phyloP scores from a whole-genome alignment of 2,329 filamentous ascomycete genomes.

The Penicillium fuscoglaucum region DNA sequence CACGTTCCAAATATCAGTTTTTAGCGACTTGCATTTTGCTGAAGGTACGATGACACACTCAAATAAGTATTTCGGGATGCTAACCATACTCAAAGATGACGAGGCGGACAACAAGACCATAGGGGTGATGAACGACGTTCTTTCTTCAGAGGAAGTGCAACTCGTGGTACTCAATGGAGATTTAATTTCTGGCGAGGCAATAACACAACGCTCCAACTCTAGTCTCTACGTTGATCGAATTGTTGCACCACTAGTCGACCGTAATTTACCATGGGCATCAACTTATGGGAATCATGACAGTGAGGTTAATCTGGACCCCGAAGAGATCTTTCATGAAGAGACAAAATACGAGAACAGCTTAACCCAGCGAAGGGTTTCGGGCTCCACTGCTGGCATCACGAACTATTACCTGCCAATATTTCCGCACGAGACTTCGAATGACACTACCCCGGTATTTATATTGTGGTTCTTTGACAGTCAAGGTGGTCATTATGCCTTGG shows the following conservation, averaged over 20 bases:
- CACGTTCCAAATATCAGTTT: constrained; percentile 56
- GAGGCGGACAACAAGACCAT: constrained; percentile 58
- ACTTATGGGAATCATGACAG: constrained; percentile 73
- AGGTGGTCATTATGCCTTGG: constrained; percentile 57
- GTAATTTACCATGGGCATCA: constrained; percentile 62
- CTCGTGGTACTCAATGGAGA: constrained; percentile 72
- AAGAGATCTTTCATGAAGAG: constrained; percentile 45
- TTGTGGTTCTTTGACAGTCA: constrained; percentile 73
- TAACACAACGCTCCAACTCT: constrained; percentile 53
- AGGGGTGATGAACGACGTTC: constrained; percentile 58
- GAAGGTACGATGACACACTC: constrained; percentile 56
- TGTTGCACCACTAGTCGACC: constrained; percentile 58
- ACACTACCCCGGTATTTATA: constrained; percentile 46
- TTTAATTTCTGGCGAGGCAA: constrained; percentile 68
- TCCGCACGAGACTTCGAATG: constrained; percentile 41
- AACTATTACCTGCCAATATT: constrained; percentile 60
- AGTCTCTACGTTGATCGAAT: constrained; percentile 61
- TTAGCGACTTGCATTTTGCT: constrained; percentile 71
- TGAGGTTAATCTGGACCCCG: constrained; percentile 57
- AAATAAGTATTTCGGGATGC: constrained; percentile 44
- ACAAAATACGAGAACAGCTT: constrained; percentile 37
- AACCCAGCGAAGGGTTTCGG: constrained; percentile 48
- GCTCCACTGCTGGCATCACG: constrained; percentile 45
- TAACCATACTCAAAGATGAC: constrained; percentile 12
- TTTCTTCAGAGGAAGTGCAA: constrained; percentile 58